Base-by-base conservation (phyloP, 345 rosid genomes). In the Balakata baccata region DNA sequence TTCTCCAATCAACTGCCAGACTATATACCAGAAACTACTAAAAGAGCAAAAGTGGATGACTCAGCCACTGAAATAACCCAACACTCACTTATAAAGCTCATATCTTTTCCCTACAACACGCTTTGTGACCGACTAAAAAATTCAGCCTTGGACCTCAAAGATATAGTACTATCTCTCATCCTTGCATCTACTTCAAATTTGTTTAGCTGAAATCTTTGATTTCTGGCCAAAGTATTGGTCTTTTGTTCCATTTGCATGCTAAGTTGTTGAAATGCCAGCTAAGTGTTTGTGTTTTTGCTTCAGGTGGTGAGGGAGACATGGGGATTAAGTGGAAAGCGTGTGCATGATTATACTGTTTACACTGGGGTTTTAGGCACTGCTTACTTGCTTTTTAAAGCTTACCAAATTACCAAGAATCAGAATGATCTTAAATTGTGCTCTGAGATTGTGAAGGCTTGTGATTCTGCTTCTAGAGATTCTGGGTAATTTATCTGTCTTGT, bases 341-440 rank as follows among this genome's bases (percentile, higher is more conserved):
- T 90, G 73, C 74, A 80, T 64, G 92, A 90, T 77, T 78, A 80
- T 70, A 84, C 82, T 67, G 34, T 86, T 74, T 90, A 90, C 46
- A 81, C 88, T 0, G 95, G 95, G 34, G 84, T 81, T 38, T 82
- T 88, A 3, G 92, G 95, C 77, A 86, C 92, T 11, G 95, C 89
- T 73, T 88, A 61, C 74, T 79, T 90, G 81, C 79, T 83, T 54
- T 87, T 88, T 70, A 83, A 84, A 77, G 84, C 88, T 66, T 85
- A 79, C 78, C 82, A 74, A 73, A 75, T 83, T 69, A 84, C 88
- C 76, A 80, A 71, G 72, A 84, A 81, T 70, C 71, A 78, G 66
- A 73, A 53, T 69, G 89, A 90, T 82, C 90, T 88, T 81, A 78
- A 75, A 43, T 53, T 84, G 68, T 85, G 92, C 81, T 82, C 84